Evolutionary conservation across 2,329 filamentous ascomycete genomes (phyloP).

Genomic region (Corniculantispora saksenae): DNA sequence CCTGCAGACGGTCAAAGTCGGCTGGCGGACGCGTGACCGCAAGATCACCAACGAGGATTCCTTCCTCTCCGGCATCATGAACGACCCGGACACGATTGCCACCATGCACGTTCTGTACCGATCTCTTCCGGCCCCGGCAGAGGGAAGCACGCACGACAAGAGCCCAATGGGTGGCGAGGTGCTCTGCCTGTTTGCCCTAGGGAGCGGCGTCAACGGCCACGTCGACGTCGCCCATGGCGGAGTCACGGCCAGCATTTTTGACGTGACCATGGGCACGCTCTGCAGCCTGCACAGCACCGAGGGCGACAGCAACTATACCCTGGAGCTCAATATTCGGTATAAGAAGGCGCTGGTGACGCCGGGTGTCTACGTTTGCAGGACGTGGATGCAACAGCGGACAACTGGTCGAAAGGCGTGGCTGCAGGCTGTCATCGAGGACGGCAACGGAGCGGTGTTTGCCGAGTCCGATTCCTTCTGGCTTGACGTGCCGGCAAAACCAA

Average conservation of each 20-base stretch:
- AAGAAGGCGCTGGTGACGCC: slow-evolving; percentile 21
- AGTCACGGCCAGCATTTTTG: slow-evolving; percentile 24
- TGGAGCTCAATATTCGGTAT: slow-evolving; percentile 24
- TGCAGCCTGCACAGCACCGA: slow-evolving; percentile 19
- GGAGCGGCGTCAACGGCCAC: slow-evolving; percentile 24
- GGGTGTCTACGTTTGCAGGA: slow-evolving; percentile 18
- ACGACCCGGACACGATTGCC: slow-evolving; percentile 1
- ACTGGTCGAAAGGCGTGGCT: slow-evolving; percentile 26
- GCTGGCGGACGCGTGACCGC: neutral
- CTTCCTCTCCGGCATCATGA: neutral
- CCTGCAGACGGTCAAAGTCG: neutral
- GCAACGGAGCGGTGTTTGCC: slow-evolving; percentile 3
- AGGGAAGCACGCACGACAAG: neutral
- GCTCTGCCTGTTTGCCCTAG: slow-evolving; percentile 19
- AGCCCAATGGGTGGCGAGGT: slow-evolving; percentile 8
- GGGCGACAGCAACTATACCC: slow-evolving; percentile 24
- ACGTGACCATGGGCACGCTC: slow-evolving; percentile 24
- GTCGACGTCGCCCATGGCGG: slow-evolving; percentile 26
- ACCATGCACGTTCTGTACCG: slow-evolving; percentile 15
- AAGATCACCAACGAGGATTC: slow-evolving; percentile 7
- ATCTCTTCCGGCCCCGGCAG: neutral
- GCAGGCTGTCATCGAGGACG: slow-evolving; percentile 21
- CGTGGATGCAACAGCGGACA: slow-evolving; percentile 19
- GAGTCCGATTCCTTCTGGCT: slow-evolving; percentile 14
- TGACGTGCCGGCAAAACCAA: neutral